Evolutionary conservation across 192 early-diverging fungal species (phyloP).

Genomic region (Pilobolus umbonatus): DNA sequence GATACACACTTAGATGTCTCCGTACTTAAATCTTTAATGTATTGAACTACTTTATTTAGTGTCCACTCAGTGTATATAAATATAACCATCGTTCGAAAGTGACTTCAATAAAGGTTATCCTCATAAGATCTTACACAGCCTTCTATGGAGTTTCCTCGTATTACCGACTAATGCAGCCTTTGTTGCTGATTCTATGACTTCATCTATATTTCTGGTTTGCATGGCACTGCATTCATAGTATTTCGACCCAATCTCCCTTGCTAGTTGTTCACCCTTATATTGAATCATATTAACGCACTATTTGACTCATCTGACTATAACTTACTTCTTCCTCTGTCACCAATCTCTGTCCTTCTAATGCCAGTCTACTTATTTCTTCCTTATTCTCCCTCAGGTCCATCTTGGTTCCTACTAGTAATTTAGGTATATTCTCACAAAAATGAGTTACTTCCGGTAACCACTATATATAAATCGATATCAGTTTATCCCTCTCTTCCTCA

Average conservation of each 20-base stretch:
- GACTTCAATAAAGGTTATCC: too few species aligned
- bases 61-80: too few species aligned
- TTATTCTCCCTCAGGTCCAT: constrained; percentile 38
- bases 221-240: constrained; percentile 53
- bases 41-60: too few species aligned
- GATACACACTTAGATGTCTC: neutral
- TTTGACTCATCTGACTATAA: neutral
- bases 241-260: constrained; percentile 39
- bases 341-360: constrained; percentile 29
- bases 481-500: neutral
- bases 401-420: constrained; percentile 49
- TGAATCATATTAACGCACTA: neutral
- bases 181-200: constrained; percentile 45
- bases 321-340: constrained; percentile 35
- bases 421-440: constrained; percentile 41
- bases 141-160: constrained; percentile 38
- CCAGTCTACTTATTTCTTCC: constrained; percentile 20
- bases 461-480: neutral
- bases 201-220: constrained; percentile 35
- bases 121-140: constrained; percentile 28
- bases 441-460: constrained; percentile 27
- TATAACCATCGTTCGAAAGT: too few species aligned
- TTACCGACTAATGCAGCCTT: constrained; percentile 38
- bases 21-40: too few species aligned
- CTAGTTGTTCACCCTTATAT: constrained; percentile 39